phyloP scores from a whole-genome alignment of 2,329 filamentous ascomycete genomes.

The Neospermospora avenae region DNA sequence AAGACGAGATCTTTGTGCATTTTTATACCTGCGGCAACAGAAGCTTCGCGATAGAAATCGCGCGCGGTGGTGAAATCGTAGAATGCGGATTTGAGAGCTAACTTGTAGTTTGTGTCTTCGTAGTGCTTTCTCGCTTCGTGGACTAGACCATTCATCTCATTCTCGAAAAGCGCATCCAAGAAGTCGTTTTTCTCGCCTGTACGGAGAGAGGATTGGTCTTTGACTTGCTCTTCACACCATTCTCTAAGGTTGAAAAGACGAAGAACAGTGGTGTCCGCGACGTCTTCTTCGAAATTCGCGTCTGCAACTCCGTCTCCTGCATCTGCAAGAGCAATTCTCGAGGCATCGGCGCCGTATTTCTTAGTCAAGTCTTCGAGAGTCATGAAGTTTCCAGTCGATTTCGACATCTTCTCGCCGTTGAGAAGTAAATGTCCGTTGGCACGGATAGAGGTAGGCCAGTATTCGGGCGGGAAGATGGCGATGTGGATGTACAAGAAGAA shows the following conservation, averaged over 20 bases:
- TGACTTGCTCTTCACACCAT: conserved; percentile 85
- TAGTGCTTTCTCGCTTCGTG: conserved; percentile 77
- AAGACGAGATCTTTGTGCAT: conserved; percentile 81
- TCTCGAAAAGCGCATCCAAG: conserved; percentile 86
- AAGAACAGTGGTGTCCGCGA: conserved; percentile 88
- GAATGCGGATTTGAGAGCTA: conserved; percentile 80
- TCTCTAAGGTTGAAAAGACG: conserved; percentile 78
- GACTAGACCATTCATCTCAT: conserved; percentile 86
- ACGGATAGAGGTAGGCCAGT: conserved; percentile 83
- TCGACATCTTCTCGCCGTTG: conserved; percentile 98
- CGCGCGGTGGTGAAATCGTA: conserved; percentile 89
- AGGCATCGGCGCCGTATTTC: conserved; percentile 94
- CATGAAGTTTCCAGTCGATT: conserved; percentile 96
- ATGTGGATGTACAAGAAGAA: conserved; percentile 95
- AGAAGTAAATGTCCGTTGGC: conserved; percentile 91
- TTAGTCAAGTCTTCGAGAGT: conserved; percentile 80
- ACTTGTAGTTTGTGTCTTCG: conserved; percentile 74
- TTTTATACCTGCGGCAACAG: conserved; percentile 70
- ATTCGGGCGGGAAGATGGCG: conserved; percentile 81
- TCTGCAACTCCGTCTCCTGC: conserved; percentile 92
- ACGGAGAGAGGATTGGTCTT: conserved; percentile 68
- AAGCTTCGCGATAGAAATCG: conserved; percentile 86
- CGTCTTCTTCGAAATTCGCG: conserved; percentile 94
- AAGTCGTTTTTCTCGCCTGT: conserved; percentile 73
- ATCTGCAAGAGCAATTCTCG: conserved; percentile 87